Conservation (phyloP, 768 basidiomycete genomes). For the Peribolospora kevripleyi region DNA sequence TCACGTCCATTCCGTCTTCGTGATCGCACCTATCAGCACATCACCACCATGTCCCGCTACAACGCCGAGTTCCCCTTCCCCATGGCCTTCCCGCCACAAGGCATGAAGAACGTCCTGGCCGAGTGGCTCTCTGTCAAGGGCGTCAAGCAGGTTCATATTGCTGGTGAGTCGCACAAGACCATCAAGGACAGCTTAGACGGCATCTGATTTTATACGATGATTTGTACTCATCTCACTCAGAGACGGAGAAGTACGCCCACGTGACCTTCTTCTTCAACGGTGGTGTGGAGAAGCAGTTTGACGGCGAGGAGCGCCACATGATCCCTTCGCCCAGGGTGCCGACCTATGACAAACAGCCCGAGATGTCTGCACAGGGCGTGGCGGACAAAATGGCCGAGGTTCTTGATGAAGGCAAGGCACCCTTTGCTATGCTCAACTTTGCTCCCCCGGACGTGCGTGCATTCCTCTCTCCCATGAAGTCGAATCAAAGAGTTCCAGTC, state of each 20-base stretch:
- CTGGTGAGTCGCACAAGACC: slow-evolving; percentile 26
- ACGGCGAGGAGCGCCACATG: slow-evolving; percentile 58
- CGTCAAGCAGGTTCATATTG: slow-evolving; percentile 67
- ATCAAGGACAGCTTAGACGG: background rate
- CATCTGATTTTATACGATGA: background rate
- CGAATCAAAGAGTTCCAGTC: background rate
- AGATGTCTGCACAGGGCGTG: slow-evolving; percentile 69
- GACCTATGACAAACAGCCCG: slow-evolving; percentile 74
- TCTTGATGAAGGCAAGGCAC: slow-evolving; percentile 39
- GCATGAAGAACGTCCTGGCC: slow-evolving; percentile 81
- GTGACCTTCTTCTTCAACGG: slow-evolving; percentile 98
- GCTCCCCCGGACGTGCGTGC: slow-evolving; percentile 78
- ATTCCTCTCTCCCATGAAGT: slow-evolving; percentile 14
- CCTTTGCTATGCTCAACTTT: slow-evolving; percentile 95
- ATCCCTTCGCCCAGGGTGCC: slow-evolving; percentile 79
- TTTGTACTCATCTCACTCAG: slow-evolving; percentile 18
- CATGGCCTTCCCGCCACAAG: slow-evolving; percentile 77
- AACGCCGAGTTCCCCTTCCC: slow-evolving; percentile 73
- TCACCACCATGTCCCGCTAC: slow-evolving; percentile 84
- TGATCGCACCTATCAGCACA: slow-evolving; percentile 28
- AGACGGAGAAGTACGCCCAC: slow-evolving; percentile 96
- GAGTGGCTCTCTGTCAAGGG: slow-evolving; percentile 66
- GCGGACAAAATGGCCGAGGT: slow-evolving; percentile 82
- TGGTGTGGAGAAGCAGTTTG: slow-evolving; percentile 78
- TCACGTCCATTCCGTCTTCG: background rate